Evolutionary conservation across 257 asterid genomes (phyloP).

Genomic region (Fraxinus pennsylvanica): DNA sequence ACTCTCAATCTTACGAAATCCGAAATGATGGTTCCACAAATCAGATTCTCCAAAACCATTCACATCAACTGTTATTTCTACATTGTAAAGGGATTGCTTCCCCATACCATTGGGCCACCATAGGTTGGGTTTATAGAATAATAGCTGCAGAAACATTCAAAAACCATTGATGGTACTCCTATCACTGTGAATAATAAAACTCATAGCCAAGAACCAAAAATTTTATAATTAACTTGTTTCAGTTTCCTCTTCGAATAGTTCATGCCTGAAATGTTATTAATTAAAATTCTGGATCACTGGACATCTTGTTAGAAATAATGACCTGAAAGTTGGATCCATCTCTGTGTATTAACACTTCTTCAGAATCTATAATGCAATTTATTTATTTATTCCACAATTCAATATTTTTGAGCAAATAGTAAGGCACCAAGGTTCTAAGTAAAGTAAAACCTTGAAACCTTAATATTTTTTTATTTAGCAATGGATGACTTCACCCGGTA

Average conservation of each 20-base stretch:
- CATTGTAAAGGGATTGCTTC: constrained; percentile 77
- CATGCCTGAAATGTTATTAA: constrained; percentile 13
- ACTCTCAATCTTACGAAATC: constrained; percentile 90
- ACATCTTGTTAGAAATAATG: not conserved
- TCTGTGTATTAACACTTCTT: not conserved
- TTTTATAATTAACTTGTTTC: not conserved
- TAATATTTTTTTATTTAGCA: not conserved
- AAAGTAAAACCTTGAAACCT: no score
- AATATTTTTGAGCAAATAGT: not conserved
- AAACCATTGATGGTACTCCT: constrained; percentile 15
- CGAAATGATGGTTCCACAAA: constrained; percentile 78
- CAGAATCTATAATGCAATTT: not conserved
- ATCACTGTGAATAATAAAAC: constrained; percentile 2
- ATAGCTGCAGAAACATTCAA: constrained; percentile 52
- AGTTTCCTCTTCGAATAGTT: not conserved
- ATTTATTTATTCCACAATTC: not conserved
- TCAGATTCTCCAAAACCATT: constrained; percentile 82
- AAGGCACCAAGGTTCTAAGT: no score
- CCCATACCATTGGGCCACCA: constrained; percentile 99
- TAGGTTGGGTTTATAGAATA: constrained; percentile 80
- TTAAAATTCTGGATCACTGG: constrained; percentile 1
- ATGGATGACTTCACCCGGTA: not conserved
- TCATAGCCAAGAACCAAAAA: not conserved
- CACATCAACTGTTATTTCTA: constrained; percentile 73
- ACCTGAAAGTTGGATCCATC: not conserved